phyloP scores from a whole-genome alignment of 805 yeast species.

The Metschnikowia rubicola region DNA sequence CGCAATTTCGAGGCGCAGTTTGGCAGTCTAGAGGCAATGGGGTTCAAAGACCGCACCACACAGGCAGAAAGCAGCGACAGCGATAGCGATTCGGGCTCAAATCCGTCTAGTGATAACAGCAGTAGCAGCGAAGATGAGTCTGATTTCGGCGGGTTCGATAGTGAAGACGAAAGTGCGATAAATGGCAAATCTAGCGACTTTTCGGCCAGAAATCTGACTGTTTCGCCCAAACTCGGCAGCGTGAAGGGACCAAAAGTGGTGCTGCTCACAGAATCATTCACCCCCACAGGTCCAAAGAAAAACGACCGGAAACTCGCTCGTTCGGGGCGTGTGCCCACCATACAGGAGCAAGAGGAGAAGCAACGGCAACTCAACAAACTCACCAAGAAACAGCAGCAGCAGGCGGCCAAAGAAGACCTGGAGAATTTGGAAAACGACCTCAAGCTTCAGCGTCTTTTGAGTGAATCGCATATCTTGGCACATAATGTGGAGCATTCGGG shows the following conservation, averaged over 20 bases:
- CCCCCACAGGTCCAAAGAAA: constrained; percentile 30
- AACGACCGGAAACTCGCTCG: constrained; percentile 51
- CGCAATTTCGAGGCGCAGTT: constrained; percentile 61
- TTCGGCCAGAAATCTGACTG: background rate
- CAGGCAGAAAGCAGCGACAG: constrained; percentile 3
- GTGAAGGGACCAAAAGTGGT: constrained; percentile 42
- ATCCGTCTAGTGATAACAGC: constrained; percentile 1
- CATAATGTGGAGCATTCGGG: constrained; percentile 50
- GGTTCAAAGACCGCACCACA: constrained; percentile 39
- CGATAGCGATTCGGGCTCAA: constrained; percentile 7
- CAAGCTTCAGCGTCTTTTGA: constrained; percentile 65
- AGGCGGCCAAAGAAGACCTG: constrained; percentile 37
- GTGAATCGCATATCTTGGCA: constrained; percentile 67
- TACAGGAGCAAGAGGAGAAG: constrained; percentile 29
- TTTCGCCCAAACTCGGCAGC: constrained; percentile 1
- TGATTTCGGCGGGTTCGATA: constrained; percentile 16
- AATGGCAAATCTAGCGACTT: background rate
- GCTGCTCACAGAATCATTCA: constrained; percentile 39
- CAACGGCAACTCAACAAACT: constrained; percentile 22
- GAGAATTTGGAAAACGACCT: constrained; percentile 65
- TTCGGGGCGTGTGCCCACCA: constrained; percentile 60
- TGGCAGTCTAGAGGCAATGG: constrained; percentile 54
- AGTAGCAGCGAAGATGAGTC: constrained; percentile 4
- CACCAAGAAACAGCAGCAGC: constrained; percentile 34
- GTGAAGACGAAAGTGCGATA: constrained; percentile 7